phyloP scores from a whole-genome alignment of 148 eudicot genomes.

The Rhododendron kiyosumense region DNA sequence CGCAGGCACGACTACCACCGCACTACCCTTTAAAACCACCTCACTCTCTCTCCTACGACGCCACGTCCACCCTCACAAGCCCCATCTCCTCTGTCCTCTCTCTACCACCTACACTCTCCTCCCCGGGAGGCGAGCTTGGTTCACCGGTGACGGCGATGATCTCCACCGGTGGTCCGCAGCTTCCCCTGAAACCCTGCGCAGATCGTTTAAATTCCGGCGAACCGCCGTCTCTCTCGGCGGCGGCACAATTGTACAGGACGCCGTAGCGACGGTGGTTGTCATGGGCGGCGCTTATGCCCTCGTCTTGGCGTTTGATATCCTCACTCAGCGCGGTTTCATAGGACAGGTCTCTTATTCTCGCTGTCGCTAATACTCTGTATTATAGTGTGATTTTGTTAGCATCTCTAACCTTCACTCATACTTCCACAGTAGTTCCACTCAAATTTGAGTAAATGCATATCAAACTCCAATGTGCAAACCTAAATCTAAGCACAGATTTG shows the following conservation, averaged over 20 bases:
- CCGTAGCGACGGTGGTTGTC: slow-evolving; percentile 37
- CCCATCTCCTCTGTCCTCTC: neutral
- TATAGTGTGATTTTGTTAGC: neutral
- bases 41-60: neutral
- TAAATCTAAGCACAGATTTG: too few relatives aligned
- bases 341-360: slow-evolving; percentile 32
- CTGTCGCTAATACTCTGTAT: neutral
- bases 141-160: neutral
- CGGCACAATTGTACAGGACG: slow-evolving; percentile 35
- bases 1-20: neutral
- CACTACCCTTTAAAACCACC: neutral
- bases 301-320: slow-evolving; percentile 46
- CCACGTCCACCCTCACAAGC: neutral
- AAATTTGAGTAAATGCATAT: too few relatives aligned
- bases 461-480: too few relatives aligned
- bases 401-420: too few relatives aligned
- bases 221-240: neutral
- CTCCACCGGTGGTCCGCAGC: neutral
- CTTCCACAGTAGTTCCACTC: too few relatives aligned
- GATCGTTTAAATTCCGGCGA: neutral
- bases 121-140: neutral
- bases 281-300: slow-evolving; percentile 49
- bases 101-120: neutral
- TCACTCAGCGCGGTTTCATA: slow-evolving; percentile 39
- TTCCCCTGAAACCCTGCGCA: neutral